phyloP scores from a whole-genome alignment of 2,329 filamentous ascomycete genomes.

The Colletotrichum eremochloae region DNA sequence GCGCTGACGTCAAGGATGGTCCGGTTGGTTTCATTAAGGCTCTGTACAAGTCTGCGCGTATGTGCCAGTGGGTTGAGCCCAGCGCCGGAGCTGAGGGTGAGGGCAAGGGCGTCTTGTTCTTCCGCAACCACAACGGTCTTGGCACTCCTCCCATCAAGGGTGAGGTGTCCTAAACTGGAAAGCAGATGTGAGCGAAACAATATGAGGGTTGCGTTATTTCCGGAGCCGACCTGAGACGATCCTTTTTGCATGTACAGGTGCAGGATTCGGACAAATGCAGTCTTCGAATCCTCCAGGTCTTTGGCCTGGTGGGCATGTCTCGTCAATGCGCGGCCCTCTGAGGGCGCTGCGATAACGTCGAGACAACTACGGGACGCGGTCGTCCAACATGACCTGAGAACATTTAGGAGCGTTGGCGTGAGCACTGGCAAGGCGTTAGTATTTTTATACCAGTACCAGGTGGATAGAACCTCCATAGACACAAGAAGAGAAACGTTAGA shows the following conservation, averaged over 20 bases:
- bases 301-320: constrained; percentile 8
- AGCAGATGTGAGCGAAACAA: background rate
- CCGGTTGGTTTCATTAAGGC: constrained; percentile 85
- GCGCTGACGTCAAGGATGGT: constrained; percentile 82
- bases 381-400: background rate
- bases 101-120: constrained; percentile 90
- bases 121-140: constrained; percentile 91
- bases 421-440: constrained; percentile 36
- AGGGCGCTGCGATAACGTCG: constrained; percentile 10
- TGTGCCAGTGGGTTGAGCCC: constrained; percentile 98
- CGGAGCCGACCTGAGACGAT: constrained; percentile 24
- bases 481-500: constrained; percentile 25
- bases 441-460: constrained; percentile 20
- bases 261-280: background rate
- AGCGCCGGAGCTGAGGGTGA: constrained; percentile 84
- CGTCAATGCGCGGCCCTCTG: constrained; percentile 23
- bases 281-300: background rate
- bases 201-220: constrained; percentile 12
- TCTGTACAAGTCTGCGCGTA: constrained; percentile 83
- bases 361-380: constrained; percentile 4
- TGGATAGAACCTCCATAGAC: constrained; percentile 32
- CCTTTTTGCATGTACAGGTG: constrained; percentile 22
- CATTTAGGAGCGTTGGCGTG: constrained; percentile 15
- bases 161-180: constrained; percentile 10
- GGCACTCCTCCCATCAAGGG: constrained; percentile 63